Base-by-base conservation (phyloP, 2,329 filamentous ascomycete species). In the Colletotrichum sidae region DNA sequence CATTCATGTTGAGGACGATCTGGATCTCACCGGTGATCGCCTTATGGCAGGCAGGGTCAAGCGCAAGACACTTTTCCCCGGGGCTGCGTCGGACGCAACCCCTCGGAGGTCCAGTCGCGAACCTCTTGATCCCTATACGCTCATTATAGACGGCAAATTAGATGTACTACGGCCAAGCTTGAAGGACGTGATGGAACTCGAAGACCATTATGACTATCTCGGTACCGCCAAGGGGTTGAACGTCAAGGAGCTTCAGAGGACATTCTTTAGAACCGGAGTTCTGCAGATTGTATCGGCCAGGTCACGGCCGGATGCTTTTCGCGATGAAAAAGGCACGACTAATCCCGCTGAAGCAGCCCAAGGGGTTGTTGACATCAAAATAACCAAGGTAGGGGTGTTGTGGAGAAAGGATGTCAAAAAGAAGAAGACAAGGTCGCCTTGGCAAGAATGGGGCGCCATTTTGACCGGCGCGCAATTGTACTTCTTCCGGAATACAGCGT, bases 371-470 rank as follows among this genome's bases (percentile, higher is more conserved):
- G 95, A 98, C 77, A 97, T 99, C 74, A 97, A 97, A 71, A 92
- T 98, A 50, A 97, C 95, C 49, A 99, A 98, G 77, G 94, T 99
- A 54, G 96, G 96, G 4, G 81, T 97, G 2, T 77, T 99, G 38
- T 99, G 96, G 96, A 89, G 96, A 49, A 99, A 99, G 75, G 94
- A 97, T 69, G 81, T 86, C 1, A 97, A 97, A 80, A 97, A 95
- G 79, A 95, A 96, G 80, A 97, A 96, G 78, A 91, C 94, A 1
- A 88, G 95, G 47, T 97, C 95, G 10, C 95, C 96, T 2, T 99
- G 96, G 96, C 95, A 97, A 75, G 96, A 99, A 84, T 99, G 96
- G 96, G 96, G 96, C 56, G 96, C 94, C 33, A 92, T 99, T 64
- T 85, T 99, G 37, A 99, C 96, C 1, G 93, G 95, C n/a, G 96